Evolutionary conservation across 1,284 basidiomycete genomes (phyloP).

Genomic region (Ganoderma lucidum): DNA sequence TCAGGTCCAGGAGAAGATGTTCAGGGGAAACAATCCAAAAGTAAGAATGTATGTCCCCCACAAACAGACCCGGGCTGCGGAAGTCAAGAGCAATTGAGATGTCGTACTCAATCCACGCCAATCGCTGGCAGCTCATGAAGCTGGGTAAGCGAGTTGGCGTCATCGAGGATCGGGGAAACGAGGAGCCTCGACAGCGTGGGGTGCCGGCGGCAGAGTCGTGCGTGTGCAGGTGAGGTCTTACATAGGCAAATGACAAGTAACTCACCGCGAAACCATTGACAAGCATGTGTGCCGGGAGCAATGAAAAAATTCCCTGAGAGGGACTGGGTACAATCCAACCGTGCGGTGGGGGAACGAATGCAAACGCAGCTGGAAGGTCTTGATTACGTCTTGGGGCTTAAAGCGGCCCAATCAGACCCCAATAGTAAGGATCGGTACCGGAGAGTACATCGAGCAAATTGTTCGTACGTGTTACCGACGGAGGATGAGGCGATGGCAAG

Average conservation of each 20-base stretch:
- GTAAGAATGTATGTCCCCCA: background rate
- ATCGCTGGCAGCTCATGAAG: background rate
- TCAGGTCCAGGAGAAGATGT: background rate
- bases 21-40: background rate
- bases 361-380: background rate
- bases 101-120: background rate
- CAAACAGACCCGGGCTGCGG: constrained; percentile 2
- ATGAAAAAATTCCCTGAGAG: background rate
- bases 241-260: background rate
- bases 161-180: background rate
- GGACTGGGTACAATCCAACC: background rate
- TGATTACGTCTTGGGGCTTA: background rate
- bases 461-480: background rate
- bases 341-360: background rate
- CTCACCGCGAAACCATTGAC: background rate
- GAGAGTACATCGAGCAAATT: background rate
- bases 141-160: background rate
- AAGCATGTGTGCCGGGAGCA: background rate
- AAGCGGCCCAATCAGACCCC: background rate
- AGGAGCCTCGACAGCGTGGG: constrained; percentile 2
- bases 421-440: background rate
- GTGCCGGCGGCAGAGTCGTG: background rate
- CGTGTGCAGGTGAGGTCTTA: background rate
- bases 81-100: background rate
- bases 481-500: background rate